Evolutionary conservation across 225 moss, liverwort and hornwort species (phyloP), one percentile per base, ranked within the genome.

Genomic region (Marchantia paleacea): DNA sequence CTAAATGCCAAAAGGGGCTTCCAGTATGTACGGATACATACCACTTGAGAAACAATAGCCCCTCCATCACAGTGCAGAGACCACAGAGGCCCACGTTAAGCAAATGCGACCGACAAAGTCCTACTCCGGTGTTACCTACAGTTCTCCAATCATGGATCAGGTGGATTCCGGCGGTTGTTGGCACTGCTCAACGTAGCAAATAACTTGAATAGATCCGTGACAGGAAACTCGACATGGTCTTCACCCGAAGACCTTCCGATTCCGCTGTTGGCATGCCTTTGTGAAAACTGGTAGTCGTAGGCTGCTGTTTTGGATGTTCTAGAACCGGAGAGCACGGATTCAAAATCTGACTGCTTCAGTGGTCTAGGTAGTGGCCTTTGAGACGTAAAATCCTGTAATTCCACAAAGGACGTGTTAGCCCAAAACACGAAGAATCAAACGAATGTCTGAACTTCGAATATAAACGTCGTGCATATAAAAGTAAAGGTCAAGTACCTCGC

Each of bases 261-360:
- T 39, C 39, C 39, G 73, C 74, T 80, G n/a, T 83, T 86, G 54
- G 78, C 80, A 57, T 84, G 80, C 77, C 89, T 84, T 60, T 86
- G 78, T 14, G 86, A 82, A 50, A 80, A 81, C 58, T 89, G 89
- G 71, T 89, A 89, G 11, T 89, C 89, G 30, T 78, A 89, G 63
- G 89, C 89, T 70, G 89, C 89, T 50, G 83, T 86, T 81, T 87
- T 89, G 53, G 89, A 89, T 58, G 89, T 85, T 80, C 86, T 86
- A 13, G 89, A 83, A 62, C 83, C 81, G 8, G 84, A 73, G 62
- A 89, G 78, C 22, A 89, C 89, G 14, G 89, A 86, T 76, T 87
- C 89, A 47, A 89, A 89, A 72, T 89, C 89, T 48, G 79, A 65
- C 79, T 86, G 89, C 81, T 87, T 89, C 79, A 89, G 76, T 52